Evolutionary conservation across 495 filamentous ascomycete genomes (phyloP).

Genomic region (Penicillium bovifimosum): DNA sequence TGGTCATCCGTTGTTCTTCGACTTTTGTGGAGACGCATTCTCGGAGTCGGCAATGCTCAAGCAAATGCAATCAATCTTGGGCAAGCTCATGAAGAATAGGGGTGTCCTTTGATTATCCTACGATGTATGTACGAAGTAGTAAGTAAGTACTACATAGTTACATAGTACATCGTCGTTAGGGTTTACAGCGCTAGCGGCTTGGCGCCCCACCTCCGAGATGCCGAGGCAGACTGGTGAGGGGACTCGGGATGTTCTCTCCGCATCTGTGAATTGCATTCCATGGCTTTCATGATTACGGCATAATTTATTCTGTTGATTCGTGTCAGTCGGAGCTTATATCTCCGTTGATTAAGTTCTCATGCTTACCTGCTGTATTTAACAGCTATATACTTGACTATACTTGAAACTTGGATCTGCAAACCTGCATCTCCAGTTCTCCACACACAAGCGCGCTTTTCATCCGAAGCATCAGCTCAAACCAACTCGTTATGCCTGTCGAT

Average conservation of each 20-base stretch:
- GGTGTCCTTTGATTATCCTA: no score
- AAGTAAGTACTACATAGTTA: no score
- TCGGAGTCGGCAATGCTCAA: no score
- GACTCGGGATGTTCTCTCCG: not conserved
- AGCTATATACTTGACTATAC: not conserved
- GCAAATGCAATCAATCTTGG: no score
- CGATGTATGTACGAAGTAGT: no score
- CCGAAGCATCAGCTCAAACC: not conserved
- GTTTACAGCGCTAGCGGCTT: not conserved
- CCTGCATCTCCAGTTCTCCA: not conserved
- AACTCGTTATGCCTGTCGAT: slow-evolving; percentile 43
- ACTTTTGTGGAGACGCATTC: no score
- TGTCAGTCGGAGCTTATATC: not conserved
- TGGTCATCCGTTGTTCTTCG: no score
- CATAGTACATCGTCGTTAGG: no score
- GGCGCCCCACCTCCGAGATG: not conserved
- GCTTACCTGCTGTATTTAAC: not conserved
- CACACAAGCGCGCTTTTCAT: not conserved
- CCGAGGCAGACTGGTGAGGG: not conserved
- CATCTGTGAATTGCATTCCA: not conserved
- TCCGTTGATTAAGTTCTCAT: not conserved
- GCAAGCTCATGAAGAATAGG: no score
- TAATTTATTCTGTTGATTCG: not conserved
- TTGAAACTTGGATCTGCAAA: not conserved
- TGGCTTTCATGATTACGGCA: not conserved